Percentiles rank a stretch among this genome's conserved stretches.
Conservation (phyloP, 1,284 basidiomycete genomes). For the Sanghuangporus sanghuang region DNA sequence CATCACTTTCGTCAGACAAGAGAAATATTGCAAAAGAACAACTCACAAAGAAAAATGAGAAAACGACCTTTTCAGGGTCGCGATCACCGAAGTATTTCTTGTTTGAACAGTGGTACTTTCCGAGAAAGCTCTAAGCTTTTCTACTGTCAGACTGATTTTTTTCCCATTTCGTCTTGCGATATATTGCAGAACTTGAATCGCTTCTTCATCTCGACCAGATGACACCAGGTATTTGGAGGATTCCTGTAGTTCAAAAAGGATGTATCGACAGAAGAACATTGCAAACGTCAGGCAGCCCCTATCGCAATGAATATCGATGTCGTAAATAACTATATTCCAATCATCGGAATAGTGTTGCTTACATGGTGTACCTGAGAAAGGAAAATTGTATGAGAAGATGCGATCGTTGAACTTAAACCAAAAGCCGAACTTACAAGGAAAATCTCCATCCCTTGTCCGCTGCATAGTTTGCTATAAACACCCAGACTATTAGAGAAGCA, state of each 20-base stretch:
- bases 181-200: constrained; percentile 43
- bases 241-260: constrained; percentile 49
- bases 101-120: constrained; percentile 20
- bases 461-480: constrained; percentile 43
- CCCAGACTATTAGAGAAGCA: constrained; percentile 47
- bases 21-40: constrained; percentile 1
- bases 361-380: constrained; percentile 35
- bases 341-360: constrained; percentile 15
- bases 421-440: constrained; percentile 38
- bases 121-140: constrained; percentile 35
- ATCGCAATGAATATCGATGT: neutral
- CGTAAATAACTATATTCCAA: no score
- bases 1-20: neutral
- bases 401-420: constrained; percentile 1
- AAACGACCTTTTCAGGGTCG: constrained; percentile 35
- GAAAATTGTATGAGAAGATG: neutral
- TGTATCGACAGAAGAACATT: constrained; percentile 40
- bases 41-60: constrained; percentile 35
- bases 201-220: constrained; percentile 52
- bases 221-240: constrained; percentile 57
- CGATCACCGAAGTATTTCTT: constrained; percentile 21
- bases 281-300: constrained; percentile 43
- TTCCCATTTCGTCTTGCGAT: constrained; percentile 51
- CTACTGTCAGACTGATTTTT: constrained; percentile 38
- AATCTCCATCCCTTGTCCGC: constrained; percentile 58